Base-by-base conservation (phyloP, 2,329 filamentous ascomycete species). In the Monosporascus sp. region DNA sequence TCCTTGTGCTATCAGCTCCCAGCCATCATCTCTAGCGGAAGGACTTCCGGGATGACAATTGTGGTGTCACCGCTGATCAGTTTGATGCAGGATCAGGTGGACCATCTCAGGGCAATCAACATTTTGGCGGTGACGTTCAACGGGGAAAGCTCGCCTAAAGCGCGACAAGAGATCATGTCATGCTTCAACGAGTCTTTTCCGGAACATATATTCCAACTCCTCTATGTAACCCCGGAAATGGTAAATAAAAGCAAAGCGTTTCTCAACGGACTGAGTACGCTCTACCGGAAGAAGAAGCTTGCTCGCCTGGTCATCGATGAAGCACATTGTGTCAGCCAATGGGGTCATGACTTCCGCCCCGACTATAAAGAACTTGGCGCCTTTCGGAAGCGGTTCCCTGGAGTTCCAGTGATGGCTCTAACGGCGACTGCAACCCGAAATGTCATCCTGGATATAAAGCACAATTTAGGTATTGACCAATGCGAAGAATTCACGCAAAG, bases 301-400 rank as follows among this genome's bases (percentile, higher is more conserved):
- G 93, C 95, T 17, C 85, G 94, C 26, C 84, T 99, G 48, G 94
- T 99, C 51, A 96, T 99, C 58, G 94, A 99, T 62, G 95, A 99
- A 73, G 94, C 94, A n/a, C 94, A 99, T 69, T 99, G 94, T 70
- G 93, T 99, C 26, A 97, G 94, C 70, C 92, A 99, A 76, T 99
- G 94, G 94, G 94, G 94, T 1, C 94, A 99, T 63, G 94, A 99
- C 69, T 99, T 99, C 68, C 85, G 95, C 46, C 93, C 92, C 1
- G 93, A 97, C 68, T 99, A 99, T 75, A 96, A 96, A 70, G 82
- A 83, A 31, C 77, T 99, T 4, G 91, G 92, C 27, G 80, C 85
- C 54, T 76, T 97, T 44, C 83, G 93, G 48, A 70, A 75, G 41
- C 83, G 81, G 50, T 93, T 93, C 62, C 85, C 86, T 1, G 82